phyloP scores from a whole-genome alignment of 1,284 basidiomycete genomes.

The Trametes hirsuta region DNA sequence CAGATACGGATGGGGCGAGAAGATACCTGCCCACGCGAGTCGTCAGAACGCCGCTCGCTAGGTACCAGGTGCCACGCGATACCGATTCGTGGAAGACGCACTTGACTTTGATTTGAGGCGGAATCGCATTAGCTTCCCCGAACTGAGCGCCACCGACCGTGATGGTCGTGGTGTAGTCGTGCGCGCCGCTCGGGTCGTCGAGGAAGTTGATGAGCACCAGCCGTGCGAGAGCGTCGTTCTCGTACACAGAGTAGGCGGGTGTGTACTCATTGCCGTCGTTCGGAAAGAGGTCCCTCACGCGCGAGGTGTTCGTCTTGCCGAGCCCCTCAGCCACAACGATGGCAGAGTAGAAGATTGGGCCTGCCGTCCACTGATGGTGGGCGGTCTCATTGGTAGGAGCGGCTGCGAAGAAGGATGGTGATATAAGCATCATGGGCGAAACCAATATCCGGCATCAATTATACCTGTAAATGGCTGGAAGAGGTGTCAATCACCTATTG shows the following conservation, averaged over 20 bases:
- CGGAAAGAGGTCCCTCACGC: constrained; percentile 33
- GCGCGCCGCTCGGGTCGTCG: constrained; percentile 36
- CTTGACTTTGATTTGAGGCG: constrained; percentile 34
- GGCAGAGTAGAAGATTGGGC: constrained; percentile 41
- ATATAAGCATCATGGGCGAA: neutral
- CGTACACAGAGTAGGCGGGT: constrained; percentile 33
- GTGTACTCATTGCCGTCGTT: constrained; percentile 31
- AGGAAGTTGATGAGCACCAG: constrained; percentile 41
- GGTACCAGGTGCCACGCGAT: neutral
- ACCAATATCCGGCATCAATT: neutral
- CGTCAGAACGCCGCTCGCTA: neutral
- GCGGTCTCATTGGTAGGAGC: constrained; percentile 41
- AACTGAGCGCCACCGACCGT: constrained; percentile 33
- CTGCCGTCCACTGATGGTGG: constrained; percentile 40
- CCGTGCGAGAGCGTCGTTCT: constrained; percentile 28
- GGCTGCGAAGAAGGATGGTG: constrained; percentile 25
- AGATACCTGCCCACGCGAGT: constrained; percentile 37
- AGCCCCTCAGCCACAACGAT: constrained; percentile 40
- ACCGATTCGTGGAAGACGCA: constrained; percentile 7
- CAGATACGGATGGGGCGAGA: constrained; percentile 40
- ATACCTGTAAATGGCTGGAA: constrained; percentile 40
- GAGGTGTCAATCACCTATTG: neutral
- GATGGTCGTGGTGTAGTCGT: constrained; percentile 36
- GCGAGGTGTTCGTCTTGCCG: constrained; percentile 35
- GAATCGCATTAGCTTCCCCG: constrained; percentile 26